Conservation (phyloP, 495 filamentous ascomycete species). For the Extremus antarcticus region DNA sequence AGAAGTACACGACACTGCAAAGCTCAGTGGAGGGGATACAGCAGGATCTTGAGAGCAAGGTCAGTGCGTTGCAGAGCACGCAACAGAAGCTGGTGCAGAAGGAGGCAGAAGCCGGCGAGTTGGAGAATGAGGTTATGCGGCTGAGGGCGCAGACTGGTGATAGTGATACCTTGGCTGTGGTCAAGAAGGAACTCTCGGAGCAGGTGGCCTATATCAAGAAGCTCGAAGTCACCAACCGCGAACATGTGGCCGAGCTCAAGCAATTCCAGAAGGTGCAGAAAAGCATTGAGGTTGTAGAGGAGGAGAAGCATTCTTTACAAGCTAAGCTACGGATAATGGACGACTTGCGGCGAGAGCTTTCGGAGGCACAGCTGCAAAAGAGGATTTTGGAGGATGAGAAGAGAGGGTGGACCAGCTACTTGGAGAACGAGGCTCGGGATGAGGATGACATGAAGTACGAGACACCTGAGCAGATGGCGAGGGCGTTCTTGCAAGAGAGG, state of each 20-base stretch:
- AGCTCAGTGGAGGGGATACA: constrained; percentile 59
- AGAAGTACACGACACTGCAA: constrained; percentile 55
- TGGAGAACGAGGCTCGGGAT: constrained; percentile 52
- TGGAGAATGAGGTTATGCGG: constrained; percentile 73
- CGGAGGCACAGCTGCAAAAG: constrained; percentile 67
- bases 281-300: constrained; percentile 85
- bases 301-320: constrained; percentile 82
- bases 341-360: constrained; percentile 59
- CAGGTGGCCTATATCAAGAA: constrained; percentile 82
- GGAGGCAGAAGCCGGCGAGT: constrained; percentile 54
- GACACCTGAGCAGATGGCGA: constrained; percentile 78
- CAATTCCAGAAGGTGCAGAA: constrained; percentile 67
- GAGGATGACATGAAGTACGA: constrained; percentile 60
- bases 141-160: constrained; percentile 78
- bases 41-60: constrained; percentile 55
- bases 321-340: constrained; percentile 65
- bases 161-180: constrained; percentile 65
- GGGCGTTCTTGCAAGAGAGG: constrained; percentile 69
- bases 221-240: constrained; percentile 67
- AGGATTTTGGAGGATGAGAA: constrained; percentile 83
- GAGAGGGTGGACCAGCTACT: constrained; percentile 73
- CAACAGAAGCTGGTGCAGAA: constrained; percentile 58
- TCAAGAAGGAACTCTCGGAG: constrained; percentile 77
- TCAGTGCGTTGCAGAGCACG: constrained; percentile 46
- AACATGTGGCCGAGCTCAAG: constrained; percentile 70